phyloP scores from a whole-genome alignment of 1,284 basidiomycete species.

The Malassezia japonica region DNA sequence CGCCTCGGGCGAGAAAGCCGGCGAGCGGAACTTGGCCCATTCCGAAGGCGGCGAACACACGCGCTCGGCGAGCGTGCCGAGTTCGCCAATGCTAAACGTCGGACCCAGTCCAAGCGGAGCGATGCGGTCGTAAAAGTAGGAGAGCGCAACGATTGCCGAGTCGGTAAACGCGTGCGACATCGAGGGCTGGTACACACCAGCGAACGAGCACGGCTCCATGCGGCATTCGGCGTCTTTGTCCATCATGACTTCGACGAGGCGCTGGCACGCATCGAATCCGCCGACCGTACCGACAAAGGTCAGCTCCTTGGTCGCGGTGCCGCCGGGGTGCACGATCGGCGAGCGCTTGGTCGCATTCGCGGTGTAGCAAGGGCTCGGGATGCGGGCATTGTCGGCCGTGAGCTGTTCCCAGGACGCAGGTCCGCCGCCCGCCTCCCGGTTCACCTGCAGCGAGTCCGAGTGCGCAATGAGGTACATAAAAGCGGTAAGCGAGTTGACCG shows the following conservation, averaged over 20 bases:
- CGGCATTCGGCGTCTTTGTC: slow-evolving; percentile 83
- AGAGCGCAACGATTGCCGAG: slow-evolving; percentile 51
- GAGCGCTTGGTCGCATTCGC: slow-evolving; percentile 60
- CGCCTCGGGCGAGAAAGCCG: slow-evolving; percentile 49
- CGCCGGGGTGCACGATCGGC: slow-evolving; percentile 59
- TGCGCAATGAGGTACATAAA: slow-evolving; percentile 62
- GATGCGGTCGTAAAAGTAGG: slow-evolving; percentile 95
- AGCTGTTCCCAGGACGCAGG: slow-evolving; percentile 40
- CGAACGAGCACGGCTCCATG: slow-evolving; percentile 81
- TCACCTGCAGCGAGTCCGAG: slow-evolving; percentile 29
- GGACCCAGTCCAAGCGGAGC: slow-evolving; percentile 60
- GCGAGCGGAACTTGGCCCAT: slow-evolving; percentile 9
- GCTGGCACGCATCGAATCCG: slow-evolving; percentile 73
- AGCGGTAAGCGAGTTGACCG: slow-evolving; percentile 77
- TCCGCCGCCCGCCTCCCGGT: slow-evolving; percentile 1
- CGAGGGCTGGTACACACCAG: slow-evolving; percentile 94
- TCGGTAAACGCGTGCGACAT: slow-evolving; percentile 70
- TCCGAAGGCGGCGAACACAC: slow-evolving; percentile 28
- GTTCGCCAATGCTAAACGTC: slow-evolving; percentile 34
- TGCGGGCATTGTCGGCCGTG: slow-evolving; percentile 40
- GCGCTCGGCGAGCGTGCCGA: slow-evolving; percentile 29
- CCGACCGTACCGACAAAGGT: slow-evolving; percentile 53
- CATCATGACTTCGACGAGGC: slow-evolving; percentile 76
- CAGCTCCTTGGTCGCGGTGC: slow-evolving; percentile 20
- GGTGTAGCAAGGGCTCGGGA: slow-evolving; percentile 74